Base-by-base conservation (phyloP, 169 alveolate species). In the Plasmodium vivax region DNA sequence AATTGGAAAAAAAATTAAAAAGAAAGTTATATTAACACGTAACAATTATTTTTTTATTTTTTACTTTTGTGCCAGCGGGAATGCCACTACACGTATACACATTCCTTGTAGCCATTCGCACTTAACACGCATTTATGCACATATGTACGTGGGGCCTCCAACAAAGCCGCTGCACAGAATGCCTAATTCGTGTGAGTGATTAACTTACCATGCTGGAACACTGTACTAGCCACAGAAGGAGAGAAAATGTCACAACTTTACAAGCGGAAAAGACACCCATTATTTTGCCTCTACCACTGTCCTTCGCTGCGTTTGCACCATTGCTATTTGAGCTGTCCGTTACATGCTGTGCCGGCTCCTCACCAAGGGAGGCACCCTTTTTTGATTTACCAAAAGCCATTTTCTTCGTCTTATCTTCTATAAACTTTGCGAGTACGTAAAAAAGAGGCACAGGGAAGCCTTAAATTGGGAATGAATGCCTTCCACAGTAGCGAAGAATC, bases 161-260 rank as follows among this genome's bases (percentile, higher is more conserved):
- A 19, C 27, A 10, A 68, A 68, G 3, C 77, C n/a, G n/a, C 77
- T 9, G 14, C 27, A 27, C 3, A 14, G 45, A 51, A 36, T 32
- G 27, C 34, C 32, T 38, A 19, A 38, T 80, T 45, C 34, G 2
- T 80, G 51, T 45, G 19, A 43, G 4, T 80, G 14, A 51, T 51
- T 51, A 51, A 23, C 71, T 80, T 80, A 80, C 85, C 41, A 38
- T 30, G 34, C 12, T 19, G 41, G 43, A 80, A 19, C 85, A 80
- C 56, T 80, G 56, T 45, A 43, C 32, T 80, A 80, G 9, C 85
- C 85, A 80, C 32, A 80, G 19, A 23, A 80, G 56, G 16, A 80
- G 58, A 51, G 85, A 10, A 80, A 43, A 80, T 14, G 16, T 16
- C 30, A 80, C 5, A 80, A 80, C 30, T 80, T 80, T 80, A 43